Evolutionary conservation across 2,329 filamentous ascomycete genomes (phyloP), one percentile per base, ranked within the genome.

Genomic region (Clarireedia homoeocarpa): DNA sequence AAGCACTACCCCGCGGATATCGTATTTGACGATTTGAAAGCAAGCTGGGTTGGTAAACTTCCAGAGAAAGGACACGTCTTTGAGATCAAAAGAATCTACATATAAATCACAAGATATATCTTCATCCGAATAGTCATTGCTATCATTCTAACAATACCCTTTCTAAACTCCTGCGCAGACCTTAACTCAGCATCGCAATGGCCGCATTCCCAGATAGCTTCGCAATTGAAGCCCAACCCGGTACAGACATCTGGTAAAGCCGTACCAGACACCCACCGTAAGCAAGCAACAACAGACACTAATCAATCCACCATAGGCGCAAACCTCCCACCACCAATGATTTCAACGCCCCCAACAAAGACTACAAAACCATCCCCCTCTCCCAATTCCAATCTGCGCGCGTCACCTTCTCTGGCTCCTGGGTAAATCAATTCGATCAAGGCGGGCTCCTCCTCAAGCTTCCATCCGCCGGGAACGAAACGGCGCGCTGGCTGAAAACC

Each of bases 201-300:
- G 42, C 42, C n/a, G n/a, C 42, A 20, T 45, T 20, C n/a, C 20
- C n/a, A 4, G 20, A 45, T 20, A 45, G 20, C 20, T 45, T 45
- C 42, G 23, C 42, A 45, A n/a, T 45, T 12, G n/a, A 45, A 45
- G 42, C 42, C 7, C 6, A 45, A 9, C 42, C 42, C 1, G 42
- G 42, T 17, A 45, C 42, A 45, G 42, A 45, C 20, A 45, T 45
- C 42, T 45, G 42, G 42, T 45, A 45, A 45, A 45, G 20, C 39
- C 14, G 5, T 17, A 10, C 38, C 12, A 40, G 6, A 40, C 39
- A 40, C 14, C 14, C 14, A 40, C 6, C 39, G 9, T 10, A n/a
- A 17, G 34, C 23, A 83, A 6, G 83, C 42, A 20, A 14, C 14
- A 6, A 42, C 10, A 45, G 4, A 20, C 42, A 23, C n/a, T 20